Evolutionary conservation across 139 green algal species (phyloP).

Genomic region (Pleodorina starrii): DNA sequence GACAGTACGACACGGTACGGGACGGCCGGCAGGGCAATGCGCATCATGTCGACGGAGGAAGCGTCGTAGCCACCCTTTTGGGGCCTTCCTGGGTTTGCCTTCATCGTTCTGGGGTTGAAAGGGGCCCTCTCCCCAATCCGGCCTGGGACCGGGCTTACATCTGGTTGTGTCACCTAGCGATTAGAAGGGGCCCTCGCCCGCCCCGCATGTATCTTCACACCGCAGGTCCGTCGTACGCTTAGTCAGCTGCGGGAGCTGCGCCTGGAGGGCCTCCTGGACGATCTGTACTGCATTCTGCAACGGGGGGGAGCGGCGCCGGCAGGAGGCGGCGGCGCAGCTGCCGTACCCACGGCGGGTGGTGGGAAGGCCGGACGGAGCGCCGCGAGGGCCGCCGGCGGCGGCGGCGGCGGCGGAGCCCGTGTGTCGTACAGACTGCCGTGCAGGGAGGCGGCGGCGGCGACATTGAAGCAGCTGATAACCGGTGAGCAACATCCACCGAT

Average conservation of each 20-base stretch:
- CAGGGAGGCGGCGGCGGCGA: neutral
- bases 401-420: neutral
- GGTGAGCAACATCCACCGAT: no score
- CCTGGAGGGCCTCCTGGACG: slow-evolving; percentile 32
- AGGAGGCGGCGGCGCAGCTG: neutral
- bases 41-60: no score
- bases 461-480: slow-evolving; percentile 1
- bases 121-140: no score
- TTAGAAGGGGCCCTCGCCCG: no score
- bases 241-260: slow-evolving; percentile 53
- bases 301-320: neutral
- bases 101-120: no score
- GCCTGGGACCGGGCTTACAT: no score
- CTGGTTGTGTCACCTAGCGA: no score
- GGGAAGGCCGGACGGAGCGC: neutral
- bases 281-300: slow-evolving; percentile 35
- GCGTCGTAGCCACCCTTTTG: no score
- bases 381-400: neutral
- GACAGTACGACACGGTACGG: no score
- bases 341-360: neutral
- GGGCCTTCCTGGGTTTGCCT: no score
- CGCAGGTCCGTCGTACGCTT: slow-evolving; percentile 61
- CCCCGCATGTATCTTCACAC: no score
- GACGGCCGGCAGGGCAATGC: no score
- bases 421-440: slow-evolving; percentile 6